Base-by-base conservation (phyloP, 768 basidiomycete species). In the Trametes sanguinea region DNA sequence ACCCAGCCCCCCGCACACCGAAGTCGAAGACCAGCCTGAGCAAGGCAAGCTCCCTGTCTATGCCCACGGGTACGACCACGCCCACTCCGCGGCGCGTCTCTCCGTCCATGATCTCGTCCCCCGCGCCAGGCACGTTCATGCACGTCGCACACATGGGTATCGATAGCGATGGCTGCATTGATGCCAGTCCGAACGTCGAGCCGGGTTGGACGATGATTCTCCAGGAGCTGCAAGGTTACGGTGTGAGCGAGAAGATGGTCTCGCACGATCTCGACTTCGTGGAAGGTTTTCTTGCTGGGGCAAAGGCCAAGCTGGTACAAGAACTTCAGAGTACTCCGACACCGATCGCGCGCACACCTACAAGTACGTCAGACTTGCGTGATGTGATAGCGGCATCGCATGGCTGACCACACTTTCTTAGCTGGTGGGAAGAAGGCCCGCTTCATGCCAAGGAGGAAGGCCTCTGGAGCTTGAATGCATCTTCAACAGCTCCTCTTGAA, bases 101-200 rank as follows among this genome's bases (percentile, higher is more conserved):
- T 9, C 71, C 77, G 3, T 73, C 77, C 8, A 75, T 83, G 75
- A 84, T 89, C 64, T 87, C 87, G 13, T 69, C 79, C 16, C 87
- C 88, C 0, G 73, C 80, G 0, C 80, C 83, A 4, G 78, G 84
- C 58, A 84, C 87, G 22, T 89, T 89, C 71, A 81, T 82, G 59
- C 88, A 90, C 67, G 77, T 88, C 56, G 80, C 83, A 22, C 88
- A 89, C 69, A 80, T 89, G 53, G 87, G 87, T 7, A 73, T 86
- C 51, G 81, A 80, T 66, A 75, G 74, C 56, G 75, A 78, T 7
- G 84, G 83, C 4, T 72, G 74, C 56, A 77, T 85, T 64, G 84
- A 86, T 73, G 77, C 81, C 8, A 82, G 81, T 48, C 79, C 78
- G 51, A 81, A 79, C 62, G 74, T 85, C 43, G 83, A 85, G 50